Evolutionary conservation across 176 grass and related monocot genomes (phyloP).

Genomic region (Phoenix dactylifera): DNA sequence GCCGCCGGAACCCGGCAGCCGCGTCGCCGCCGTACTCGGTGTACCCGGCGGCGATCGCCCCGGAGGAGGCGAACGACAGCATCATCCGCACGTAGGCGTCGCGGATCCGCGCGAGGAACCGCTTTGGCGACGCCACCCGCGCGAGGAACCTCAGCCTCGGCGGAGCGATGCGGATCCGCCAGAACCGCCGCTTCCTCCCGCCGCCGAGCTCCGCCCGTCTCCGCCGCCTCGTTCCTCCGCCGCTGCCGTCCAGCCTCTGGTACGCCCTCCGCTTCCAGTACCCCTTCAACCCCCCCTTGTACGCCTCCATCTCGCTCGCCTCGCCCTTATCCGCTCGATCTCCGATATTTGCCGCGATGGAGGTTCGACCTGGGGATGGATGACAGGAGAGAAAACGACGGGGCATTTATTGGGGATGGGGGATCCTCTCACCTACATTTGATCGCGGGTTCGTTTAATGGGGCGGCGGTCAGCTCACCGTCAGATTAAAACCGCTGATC

Average conservation of each 20-base stretch:
- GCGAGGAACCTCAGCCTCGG: constrained; percentile 5
- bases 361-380: too few species aligned
- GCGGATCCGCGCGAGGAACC: constrained; percentile 32
- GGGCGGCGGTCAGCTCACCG: too few species aligned
- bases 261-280: constrained; percentile 31
- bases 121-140: constrained; percentile 1
- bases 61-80: constrained; percentile 30
- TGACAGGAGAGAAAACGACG: too few species aligned
- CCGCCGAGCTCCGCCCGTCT: constrained; percentile 27
- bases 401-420: too few species aligned
- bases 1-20: not conserved
- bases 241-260: not conserved
- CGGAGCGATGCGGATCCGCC: constrained; percentile 4
- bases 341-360: too few species aligned
- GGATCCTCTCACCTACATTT: too few species aligned
- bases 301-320: not conserved
- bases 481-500: too few species aligned
- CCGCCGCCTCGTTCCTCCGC: not conserved
- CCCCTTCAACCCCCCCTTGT: constrained; percentile 17
- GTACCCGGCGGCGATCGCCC: not conserved
- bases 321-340: too few species aligned
- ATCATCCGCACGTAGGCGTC: constrained; percentile 65
- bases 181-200: constrained; percentile 22
- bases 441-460: too few species aligned
- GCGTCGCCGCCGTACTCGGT: not conserved